Conservation (phyloP, 345 rosid genomes). For the Rubroshorea leprosula region DNA sequence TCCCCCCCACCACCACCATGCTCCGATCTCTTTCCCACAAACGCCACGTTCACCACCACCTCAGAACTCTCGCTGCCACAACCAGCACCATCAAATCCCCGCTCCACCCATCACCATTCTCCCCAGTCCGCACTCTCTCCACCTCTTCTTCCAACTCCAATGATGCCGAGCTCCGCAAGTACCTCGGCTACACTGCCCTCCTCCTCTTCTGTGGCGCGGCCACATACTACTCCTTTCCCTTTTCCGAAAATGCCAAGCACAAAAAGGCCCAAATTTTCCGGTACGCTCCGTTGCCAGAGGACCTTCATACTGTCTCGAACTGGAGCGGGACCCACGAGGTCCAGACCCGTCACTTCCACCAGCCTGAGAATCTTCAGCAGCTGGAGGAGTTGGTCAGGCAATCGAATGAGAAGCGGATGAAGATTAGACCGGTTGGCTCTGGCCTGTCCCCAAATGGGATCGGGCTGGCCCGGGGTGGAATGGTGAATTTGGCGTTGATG, state of each 20-base stretch:
- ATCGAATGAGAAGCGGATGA: constrained; percentile 41
- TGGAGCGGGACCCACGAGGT: constrained; percentile 99
- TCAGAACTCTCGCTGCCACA: constrained; percentile 18
- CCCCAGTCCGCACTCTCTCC: constrained; percentile 36
- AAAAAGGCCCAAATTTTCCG: constrained; percentile 88
- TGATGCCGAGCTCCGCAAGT: constrained; percentile 65
- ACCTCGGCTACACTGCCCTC: constrained; percentile 83
- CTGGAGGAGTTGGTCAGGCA: constrained; percentile 66
- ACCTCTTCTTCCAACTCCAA: constrained; percentile 44
- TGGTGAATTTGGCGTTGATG: constrained; percentile 86
- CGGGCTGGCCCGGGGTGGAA: constrained; percentile 79
- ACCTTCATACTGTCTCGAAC: constrained; percentile 89
- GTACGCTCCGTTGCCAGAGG: constrained; percentile 87
- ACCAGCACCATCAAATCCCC: constrained; percentile 14
- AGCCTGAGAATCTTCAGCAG: constrained; percentile 67
- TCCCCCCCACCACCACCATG: constrained; percentile 32
- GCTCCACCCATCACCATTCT: constrained; percentile 17
- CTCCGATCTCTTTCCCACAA: constrained; percentile 41
- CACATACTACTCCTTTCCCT: constrained; percentile 88
- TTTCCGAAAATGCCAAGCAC: constrained; percentile 72
- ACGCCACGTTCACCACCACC: constrained; percentile 35
- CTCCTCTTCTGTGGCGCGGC: constrained; percentile 67
- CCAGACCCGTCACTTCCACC: constrained; percentile 76
- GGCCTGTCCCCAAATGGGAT: constrained; percentile 91
- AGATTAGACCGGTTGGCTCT: constrained; percentile 90